Percentiles rank a stretch among this genome's conserved stretches.
Conservation (phyloP, 768 basidiomycete genomes). For the Hygrocybe coccinea region DNA sequence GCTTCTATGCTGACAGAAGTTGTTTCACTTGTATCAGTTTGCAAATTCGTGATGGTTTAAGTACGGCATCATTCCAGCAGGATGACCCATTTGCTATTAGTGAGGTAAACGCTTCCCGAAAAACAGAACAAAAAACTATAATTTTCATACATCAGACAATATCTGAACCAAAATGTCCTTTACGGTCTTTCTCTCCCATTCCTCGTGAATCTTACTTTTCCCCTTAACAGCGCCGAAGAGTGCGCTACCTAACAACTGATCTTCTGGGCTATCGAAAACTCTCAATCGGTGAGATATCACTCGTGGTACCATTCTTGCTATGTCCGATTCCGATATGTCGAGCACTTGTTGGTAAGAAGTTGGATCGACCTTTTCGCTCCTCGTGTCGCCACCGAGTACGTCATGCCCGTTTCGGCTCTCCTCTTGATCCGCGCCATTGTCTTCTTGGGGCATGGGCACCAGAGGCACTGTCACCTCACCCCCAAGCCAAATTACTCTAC, state of each 20-base stretch:
- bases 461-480: background rate
- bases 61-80: background rate
- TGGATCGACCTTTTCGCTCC: too few relatives aligned
- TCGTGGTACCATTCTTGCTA: slow-evolving; percentile 67
- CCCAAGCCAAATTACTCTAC: slow-evolving; percentile 44
- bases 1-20: background rate
- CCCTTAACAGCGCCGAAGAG: slow-evolving; percentile 47
- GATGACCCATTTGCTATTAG: background rate
- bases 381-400: slow-evolving; percentile 3
- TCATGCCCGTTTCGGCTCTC: background rate
- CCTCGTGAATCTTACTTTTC: slow-evolving; percentile 6
- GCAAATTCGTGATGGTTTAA: background rate
- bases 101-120: background rate
- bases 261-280: slow-evolving; percentile 62
- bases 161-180: slow-evolving; percentile 64
- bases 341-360: slow-evolving; percentile 21
- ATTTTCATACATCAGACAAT: slow-evolving; percentile 42
- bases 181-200: slow-evolving; percentile 40
- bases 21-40: background rate
- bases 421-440: background rate
- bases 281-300: slow-evolving; percentile 72
- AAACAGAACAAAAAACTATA: background rate
- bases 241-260: slow-evolving; percentile 63
- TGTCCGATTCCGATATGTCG: slow-evolving; percentile 70
- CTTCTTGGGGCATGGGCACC: slow-evolving; percentile 7